These are phyloP conservation scores for Suillus tomentosus DNA, from an alignment of 768 basidiomycete species.

Conservation along the genomic window DNA sequence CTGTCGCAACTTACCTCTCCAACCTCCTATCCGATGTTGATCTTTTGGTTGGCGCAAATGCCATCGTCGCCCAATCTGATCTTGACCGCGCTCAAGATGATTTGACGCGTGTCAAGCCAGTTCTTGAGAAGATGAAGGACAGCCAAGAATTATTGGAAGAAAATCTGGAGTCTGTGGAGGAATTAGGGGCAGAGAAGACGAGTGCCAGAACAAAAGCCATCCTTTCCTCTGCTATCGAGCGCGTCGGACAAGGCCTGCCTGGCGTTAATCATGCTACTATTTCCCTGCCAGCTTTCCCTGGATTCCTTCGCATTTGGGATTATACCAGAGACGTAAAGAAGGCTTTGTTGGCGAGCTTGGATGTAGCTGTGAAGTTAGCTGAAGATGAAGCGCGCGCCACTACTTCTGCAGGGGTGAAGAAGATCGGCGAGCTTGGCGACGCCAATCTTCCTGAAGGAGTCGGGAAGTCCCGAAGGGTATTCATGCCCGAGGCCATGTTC, in stretches of 20 bases:
- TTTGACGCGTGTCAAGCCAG: conserved; percentile 68
- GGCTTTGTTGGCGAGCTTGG: conserved; percentile 77
- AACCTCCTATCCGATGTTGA: conserved; percentile 91
- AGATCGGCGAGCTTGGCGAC: conserved; percentile 71
- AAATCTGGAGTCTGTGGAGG: conserved; percentile 77
- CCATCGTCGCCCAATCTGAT: conserved; percentile 82
- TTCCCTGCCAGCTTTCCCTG: conserved; percentile 79
- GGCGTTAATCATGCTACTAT: conserved; percentile 50
- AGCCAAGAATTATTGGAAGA: conserved; percentile 78
- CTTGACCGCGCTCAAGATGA: conserved; percentile 70
- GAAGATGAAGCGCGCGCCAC: conserved; percentile 81
- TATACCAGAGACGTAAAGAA: conserved; percentile 81
- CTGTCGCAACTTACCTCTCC: conserved; percentile 87
- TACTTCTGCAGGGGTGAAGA: conserved; percentile 65
- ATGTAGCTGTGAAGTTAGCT: conserved; percentile 73
- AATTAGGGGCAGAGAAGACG: conserved; percentile 60
- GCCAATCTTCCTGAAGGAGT: conserved; percentile 78
- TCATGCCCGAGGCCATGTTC: conserved; percentile 99
- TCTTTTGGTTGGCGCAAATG: conserved; percentile 82
- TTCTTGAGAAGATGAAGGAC: conserved; percentile 85
- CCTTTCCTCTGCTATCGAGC: conserved; percentile 70
- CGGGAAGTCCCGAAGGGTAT: conserved; percentile 79
- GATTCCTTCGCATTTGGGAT: conserved; percentile 80
- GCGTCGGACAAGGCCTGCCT: conserved; percentile 74
- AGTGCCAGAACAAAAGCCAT: conserved; percentile 55